These are phyloP conservation scores for Gracilaria gracilis DNA, from an alignment of 23 red algal species.

Conservation along the genomic window DNA sequence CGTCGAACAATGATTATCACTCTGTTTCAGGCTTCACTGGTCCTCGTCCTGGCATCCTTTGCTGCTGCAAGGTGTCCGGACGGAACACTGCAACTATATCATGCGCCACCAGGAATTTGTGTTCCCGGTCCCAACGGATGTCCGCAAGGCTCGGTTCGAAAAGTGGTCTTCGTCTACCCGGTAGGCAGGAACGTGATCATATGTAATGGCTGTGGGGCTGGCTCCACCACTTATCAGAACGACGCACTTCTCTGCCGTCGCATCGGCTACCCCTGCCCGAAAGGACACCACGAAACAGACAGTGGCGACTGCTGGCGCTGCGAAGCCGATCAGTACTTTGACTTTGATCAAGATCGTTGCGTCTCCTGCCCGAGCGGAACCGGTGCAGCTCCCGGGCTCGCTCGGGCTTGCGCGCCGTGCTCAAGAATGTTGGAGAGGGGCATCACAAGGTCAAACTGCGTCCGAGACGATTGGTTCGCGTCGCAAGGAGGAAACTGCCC, in stretches of 20 bases:
- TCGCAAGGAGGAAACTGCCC: too few relatives aligned
- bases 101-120: not conserved
- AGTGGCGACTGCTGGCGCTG: slow-evolving; percentile 21
- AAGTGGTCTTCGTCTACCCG: not conserved
- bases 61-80: not conserved
- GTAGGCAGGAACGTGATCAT: not conserved
- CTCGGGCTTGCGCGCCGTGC: not conserved
- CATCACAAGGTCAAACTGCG: too few relatives aligned
- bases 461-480: too few relatives aligned
- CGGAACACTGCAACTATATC: not conserved
- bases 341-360: not conserved
- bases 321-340: not conserved
- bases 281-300: not conserved
- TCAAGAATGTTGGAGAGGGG: too few relatives aligned
- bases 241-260: not conserved
- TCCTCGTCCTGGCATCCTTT: not conserved
- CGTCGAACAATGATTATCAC: too few relatives aligned
- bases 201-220: not conserved
- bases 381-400: not conserved
- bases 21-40: too few relatives aligned
- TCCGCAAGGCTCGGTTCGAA: not conserved
- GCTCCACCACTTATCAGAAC: slow-evolving; percentile 5
- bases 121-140: slow-evolving; percentile 1
- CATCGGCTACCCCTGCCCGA: not conserved
- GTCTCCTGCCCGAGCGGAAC: not conserved